Percentiles rank a stretch among this genome's conserved stretches.
Evolutionary conservation across 345 rosid genomes (phyloP).

Genomic region (Dimocarpus longan): DNA sequence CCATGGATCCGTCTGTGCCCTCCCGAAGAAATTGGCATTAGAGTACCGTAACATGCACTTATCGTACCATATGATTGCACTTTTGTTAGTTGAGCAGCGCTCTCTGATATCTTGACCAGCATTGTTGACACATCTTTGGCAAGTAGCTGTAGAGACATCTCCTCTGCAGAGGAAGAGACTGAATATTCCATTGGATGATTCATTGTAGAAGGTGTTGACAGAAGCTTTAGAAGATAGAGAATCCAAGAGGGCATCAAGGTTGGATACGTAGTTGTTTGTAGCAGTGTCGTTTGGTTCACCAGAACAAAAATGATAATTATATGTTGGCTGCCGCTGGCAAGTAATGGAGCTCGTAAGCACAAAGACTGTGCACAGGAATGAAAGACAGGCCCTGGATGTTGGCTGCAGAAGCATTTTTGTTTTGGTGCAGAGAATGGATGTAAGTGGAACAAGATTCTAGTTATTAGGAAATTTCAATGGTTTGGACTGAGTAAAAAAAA

Average conservation of each 20-base stretch:
- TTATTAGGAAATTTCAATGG: background rate
- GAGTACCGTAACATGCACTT: constrained; percentile 37
- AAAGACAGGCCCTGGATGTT: background rate
- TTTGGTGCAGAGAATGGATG: background rate
- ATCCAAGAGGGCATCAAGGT: constrained; percentile 4
- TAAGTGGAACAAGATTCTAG: background rate
- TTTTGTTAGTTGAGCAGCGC: constrained; percentile 3
- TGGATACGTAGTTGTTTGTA: constrained; percentile 13
- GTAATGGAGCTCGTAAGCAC: background rate
- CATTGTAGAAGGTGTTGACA: constrained; percentile 33
- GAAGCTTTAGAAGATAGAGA: constrained; percentile 10
- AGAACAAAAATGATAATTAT: background rate
- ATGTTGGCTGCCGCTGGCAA: constrained; percentile 16
- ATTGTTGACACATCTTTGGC: constrained; percentile 20
- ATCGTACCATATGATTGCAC: constrained; percentile 31
- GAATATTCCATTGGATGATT: constrained; percentile 23
- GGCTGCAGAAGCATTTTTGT: background rate
- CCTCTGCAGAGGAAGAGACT: constrained; percentile 34
- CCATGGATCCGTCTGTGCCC: background rate
- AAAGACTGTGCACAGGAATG: background rate
- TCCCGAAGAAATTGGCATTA: constrained; percentile 21
- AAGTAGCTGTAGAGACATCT: constrained; percentile 24
- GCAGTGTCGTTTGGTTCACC: background rate
- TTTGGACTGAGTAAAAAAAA: too few species aligned
- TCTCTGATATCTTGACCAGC: constrained; percentile 14